These are phyloP conservation scores for Gnaphalium uliginosum DNA, from an alignment of 129 eudicot genomes.

Conservation along the genomic window DNA sequence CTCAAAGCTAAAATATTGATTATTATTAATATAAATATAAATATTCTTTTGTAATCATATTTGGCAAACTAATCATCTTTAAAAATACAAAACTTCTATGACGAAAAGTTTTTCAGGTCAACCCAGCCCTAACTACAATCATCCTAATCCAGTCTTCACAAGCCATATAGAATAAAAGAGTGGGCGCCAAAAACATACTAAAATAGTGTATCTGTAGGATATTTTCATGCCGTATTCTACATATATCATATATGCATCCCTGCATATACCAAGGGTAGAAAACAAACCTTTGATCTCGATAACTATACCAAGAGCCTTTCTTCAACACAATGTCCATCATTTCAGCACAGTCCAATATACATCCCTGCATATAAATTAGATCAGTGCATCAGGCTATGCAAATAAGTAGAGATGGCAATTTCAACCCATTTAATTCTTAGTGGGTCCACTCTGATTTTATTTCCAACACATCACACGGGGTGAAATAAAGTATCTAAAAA, in stretches of 20 bases:
- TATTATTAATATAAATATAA: neutral
- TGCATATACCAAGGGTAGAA: neutral
- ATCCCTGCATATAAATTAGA: conserved; percentile 57
- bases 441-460: neutral
- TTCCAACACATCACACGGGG: neutral
- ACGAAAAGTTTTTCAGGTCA: neutral
- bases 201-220: neutral
- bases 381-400: conserved; percentile 10
- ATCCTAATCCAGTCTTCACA: neutral
- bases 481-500: neutral
- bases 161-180: neutral
- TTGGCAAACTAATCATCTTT: neutral
- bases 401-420: neutral
- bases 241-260: neutral
- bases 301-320: conserved; percentile 97
- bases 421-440: neutral
- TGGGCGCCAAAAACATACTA: neutral
- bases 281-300: conserved; percentile 78
- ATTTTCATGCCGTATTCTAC: neutral
- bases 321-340: conserved; percentile 73
- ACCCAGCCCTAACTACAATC: neutral
- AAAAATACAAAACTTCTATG: neutral
- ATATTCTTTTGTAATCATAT: neutral
- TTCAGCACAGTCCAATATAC: conserved; percentile 97
- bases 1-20: neutral